Evolutionary conservation across 495 filamentous ascomycete species (phyloP), one percentile per base, ranked within the genome.

Genomic region (Penicillium fimorum): DNA sequence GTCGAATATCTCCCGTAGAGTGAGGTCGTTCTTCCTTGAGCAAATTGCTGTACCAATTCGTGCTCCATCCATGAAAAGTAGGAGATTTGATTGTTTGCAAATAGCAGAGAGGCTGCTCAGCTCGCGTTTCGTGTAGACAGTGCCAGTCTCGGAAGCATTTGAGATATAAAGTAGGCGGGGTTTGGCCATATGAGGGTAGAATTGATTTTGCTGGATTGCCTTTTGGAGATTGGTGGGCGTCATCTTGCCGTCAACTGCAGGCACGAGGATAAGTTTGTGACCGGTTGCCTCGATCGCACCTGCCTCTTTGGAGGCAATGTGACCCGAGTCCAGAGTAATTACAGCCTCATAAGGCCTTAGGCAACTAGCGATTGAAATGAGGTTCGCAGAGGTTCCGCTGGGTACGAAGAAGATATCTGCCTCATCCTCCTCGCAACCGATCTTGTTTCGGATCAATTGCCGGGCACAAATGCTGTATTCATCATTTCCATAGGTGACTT

Each of bases 261-360:
- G 70, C 3, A 76, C 75, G 4, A 67, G 54, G 30, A 78, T 76
- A 3, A 73, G 71, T 49, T 78, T 78, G 65, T 78, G 75, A 13
- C 75, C 75, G 1, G 75, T 76, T 3, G 71, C 72, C 47, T 78
- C 73, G 32, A 78, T 78, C 4, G 75, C 73, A 24, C 75, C 73
- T 9, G 75, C 73, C 50, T 78, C 75, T 58, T 75, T 76, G 62
- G 61, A 60, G 42, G 72, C 65, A 41, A 78, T 76, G 49, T 78
- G 75, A 1, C 75, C 75, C 0, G 75, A 63, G 4, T 74, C 67
- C 5, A 73, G 62, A 12, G 75, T 72, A 17, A 78, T 64, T 0
- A 78, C 73, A 1, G 75, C 75, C 61, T 78, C 75, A 37, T 71
- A 75, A 0, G 75, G 72, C 0, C 73, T 68, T 10, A 78, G 60